Conservation (phyloP, 2,329 filamentous ascomycete genomes). For the Colletotrichum tabaci region DNA sequence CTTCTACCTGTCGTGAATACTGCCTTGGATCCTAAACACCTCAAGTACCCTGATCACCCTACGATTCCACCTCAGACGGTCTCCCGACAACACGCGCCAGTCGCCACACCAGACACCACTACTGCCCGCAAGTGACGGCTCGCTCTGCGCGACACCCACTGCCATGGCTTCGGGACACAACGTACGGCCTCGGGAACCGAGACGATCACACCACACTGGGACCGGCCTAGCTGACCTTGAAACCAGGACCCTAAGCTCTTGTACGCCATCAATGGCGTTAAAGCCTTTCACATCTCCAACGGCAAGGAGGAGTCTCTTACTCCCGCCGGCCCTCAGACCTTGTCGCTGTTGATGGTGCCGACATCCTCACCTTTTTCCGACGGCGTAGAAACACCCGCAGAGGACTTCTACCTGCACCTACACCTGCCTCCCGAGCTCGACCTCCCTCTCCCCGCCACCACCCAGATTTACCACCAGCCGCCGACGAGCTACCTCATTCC, state of each 20-base stretch:
- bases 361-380: constrained; percentile 81
- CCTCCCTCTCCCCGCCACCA: constrained; percentile 92
- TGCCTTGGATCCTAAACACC: background rate
- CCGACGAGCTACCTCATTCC: constrained; percentile 95
- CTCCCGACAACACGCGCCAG: background rate
- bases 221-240: constrained; percentile 20
- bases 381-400: constrained; percentile 80
- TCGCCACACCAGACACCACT: background rate
- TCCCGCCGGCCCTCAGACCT: constrained; percentile 87
- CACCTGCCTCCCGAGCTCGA: constrained; percentile 96
- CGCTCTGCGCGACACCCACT: constrained; percentile 15
- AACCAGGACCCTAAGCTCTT: constrained; percentile 74
- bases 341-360: constrained; percentile 96
- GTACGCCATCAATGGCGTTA: constrained; percentile 85
- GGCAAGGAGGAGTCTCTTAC: constrained; percentile 88
- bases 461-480: constrained; percentile 97
- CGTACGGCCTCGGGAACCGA: constrained; percentile 50
- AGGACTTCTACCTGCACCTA: constrained; percentile 97
- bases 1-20: background rate
- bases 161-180: constrained; percentile 63
- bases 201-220: background rate
- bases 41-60: background rate
- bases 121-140: background rate
- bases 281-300: constrained; percentile 91
- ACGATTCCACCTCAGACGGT: background rate